These are phyloP conservation scores for Immersiporthe knoxdaviesiana DNA, from an alignment of 2,329 filamentous ascomycete genomes.

Conservation along the genomic window DNA sequence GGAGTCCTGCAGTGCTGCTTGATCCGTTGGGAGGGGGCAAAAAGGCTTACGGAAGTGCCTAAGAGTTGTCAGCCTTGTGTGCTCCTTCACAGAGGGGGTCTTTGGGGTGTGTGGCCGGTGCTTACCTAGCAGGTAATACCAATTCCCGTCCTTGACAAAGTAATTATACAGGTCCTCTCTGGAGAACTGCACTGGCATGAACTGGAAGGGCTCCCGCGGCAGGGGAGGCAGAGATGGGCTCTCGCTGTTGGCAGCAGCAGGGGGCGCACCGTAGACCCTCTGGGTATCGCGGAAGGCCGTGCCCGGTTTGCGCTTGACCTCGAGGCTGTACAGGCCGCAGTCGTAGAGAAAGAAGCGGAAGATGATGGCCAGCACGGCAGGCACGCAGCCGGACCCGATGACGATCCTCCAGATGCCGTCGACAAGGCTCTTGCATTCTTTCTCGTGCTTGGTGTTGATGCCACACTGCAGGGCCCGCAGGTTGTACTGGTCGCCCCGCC, in stretches of 20 bases:
- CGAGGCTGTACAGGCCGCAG: slow-evolving; percentile 66
- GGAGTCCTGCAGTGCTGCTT: slow-evolving; percentile 35
- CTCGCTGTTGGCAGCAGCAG: slow-evolving; percentile 39
- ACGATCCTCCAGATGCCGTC: slow-evolving; percentile 71
- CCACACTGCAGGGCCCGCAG: slow-evolving; percentile 52
- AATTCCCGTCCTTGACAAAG: slow-evolving; percentile 53
- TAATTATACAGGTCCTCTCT: slow-evolving; percentile 52
- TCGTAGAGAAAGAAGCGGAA: slow-evolving; percentile 71
- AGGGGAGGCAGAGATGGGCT: slow-evolving; percentile 37
- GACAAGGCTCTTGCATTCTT: slow-evolving; percentile 51
- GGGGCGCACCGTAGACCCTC: slow-evolving; percentile 55
- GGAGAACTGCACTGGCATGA: slow-evolving; percentile 54
- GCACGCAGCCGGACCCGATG: slow-evolving; percentile 66
- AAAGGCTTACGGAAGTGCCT: slow-evolving; percentile 34
- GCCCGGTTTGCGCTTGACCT: slow-evolving; percentile 64
- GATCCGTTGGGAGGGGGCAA: slow-evolving; percentile 39
- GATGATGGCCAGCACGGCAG: slow-evolving; percentile 64
- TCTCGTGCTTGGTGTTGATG: slow-evolving; percentile 47
- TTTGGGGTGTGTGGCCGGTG: not conserved
- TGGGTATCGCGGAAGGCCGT: slow-evolving; percentile 64
- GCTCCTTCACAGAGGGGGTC: too few relatives aligned
- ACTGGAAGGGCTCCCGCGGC: slow-evolving; percentile 29
- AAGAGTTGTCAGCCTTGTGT: slow-evolving; percentile 20
- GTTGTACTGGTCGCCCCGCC: slow-evolving; percentile 46
- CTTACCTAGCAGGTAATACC: slow-evolving; percentile 47